Base-by-base conservation (phyloP, 1,284 basidiomycete genomes). In the Papiliotrema laurentii region DNA sequence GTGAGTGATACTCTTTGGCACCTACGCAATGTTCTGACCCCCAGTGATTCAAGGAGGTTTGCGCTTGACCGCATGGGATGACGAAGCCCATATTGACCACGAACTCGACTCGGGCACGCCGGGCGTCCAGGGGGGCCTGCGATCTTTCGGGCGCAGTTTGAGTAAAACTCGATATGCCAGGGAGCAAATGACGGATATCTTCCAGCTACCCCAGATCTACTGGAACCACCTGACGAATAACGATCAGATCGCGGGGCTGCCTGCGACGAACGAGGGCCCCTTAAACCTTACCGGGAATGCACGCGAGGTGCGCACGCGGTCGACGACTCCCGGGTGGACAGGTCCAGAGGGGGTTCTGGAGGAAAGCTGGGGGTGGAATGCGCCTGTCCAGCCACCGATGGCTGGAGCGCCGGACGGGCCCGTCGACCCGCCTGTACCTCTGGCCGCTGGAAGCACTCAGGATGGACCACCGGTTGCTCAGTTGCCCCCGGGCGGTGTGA, bases 31-130 rank as follows among this genome's bases (percentile, higher is more conserved):
- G 51, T 39, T 34, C 51, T 44, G 5, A 18, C 21, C 14, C 21
- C 0, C 31, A 64, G 64, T 71, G 33, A 68, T 71, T 44, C 61
- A 64, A 43, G 69, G 67, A 9, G 69, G 69, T 2, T 48, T 66
- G 4, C 60, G 61, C 39, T 27, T 65, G 4, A 52, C 59, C 7
- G 35, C 55, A 2, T 47, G 39, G 2, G 47, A 49, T 9, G 47
- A 49, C 18, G 42, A 31, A 4, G 31, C 37, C 0, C 38, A 2
- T 11, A n/a, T 28, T 27, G 13, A 47, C 4, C n/a, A n/a, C n/a
- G n/a, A n/a, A n/a, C 36, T 37, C 18, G 45, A 43, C 34, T 31
- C 28, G 4, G 43, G 39, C 14, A 28, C 40, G 14, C 47, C 47
- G 6, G 37, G 35, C 14, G 49, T 55, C 31, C 51, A 51, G 0